Conservation (phyloP, 371 early-diverging fungal species). For the Zychaea mexicana region DNA sequence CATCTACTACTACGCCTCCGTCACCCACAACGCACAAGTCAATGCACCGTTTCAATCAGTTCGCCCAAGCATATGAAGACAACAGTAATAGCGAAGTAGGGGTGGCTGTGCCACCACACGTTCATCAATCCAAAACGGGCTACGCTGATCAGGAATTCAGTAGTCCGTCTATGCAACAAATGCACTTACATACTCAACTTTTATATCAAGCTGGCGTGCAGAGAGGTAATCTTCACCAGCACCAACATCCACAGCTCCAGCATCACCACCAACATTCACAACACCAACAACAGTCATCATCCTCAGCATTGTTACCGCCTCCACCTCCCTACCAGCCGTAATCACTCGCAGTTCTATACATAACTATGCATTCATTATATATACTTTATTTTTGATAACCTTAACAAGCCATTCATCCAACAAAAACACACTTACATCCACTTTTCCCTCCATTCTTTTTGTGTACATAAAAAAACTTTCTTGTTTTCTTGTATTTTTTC, state of each 20-base stretch:
- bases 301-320: not conserved
- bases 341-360: not conserved
- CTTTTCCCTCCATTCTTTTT: no score
- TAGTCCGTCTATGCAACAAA: slow-evolving; percentile 20
- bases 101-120: not conserved
- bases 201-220: slow-evolving; percentile 8
- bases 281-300: slow-evolving; percentile 2
- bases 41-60: slow-evolving; percentile 14
- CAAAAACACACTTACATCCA: no score
- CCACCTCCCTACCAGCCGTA: slow-evolving; percentile 14
- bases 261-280: not conserved
- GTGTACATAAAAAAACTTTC: not conserved
- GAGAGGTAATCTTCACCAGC: not conserved
- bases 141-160: not conserved
- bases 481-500: not conserved
- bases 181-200: slow-evolving; percentile 15
- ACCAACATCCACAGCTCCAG: not conserved
- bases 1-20: slow-evolving; percentile 14
- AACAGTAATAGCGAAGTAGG: not conserved
- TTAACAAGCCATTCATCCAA: no score
- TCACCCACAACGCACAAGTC: not conserved
- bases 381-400: not conserved
- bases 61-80: slow-evolving; percentile 10
- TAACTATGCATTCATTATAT: not conserved
- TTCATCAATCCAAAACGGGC: not conserved